A percentile compares a stretch with the other conserved stretches of the same genome.
Evolutionary conservation across 1,139 yeast genomes (phyloP).

Genomic region (Debaryomycetaceae sp.): DNA sequence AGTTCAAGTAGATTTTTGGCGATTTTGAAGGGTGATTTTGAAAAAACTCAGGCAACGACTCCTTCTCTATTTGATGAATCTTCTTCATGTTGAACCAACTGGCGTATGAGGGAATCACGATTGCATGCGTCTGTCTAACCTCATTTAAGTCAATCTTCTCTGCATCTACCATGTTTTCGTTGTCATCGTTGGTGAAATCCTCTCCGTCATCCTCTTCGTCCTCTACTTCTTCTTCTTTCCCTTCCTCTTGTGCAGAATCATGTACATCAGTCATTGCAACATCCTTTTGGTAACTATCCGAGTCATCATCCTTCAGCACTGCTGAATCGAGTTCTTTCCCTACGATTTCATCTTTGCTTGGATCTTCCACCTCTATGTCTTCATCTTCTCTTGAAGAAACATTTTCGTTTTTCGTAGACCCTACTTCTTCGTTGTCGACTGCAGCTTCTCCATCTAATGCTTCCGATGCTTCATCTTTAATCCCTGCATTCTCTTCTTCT

Average conservation of each 20-base stretch:
- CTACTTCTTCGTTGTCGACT: not conserved
- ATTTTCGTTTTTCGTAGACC: not conserved
- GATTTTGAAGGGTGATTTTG: conserved; percentile 77
- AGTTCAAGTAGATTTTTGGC: conserved; percentile 80
- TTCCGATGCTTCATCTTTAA: no score
- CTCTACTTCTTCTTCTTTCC: conserved; percentile 15
- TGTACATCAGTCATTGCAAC: not conserved
- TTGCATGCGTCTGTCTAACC: conserved; percentile 72
- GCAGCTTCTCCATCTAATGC: no score
- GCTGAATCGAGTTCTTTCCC: not conserved
- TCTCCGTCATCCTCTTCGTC: conserved; percentile 32
- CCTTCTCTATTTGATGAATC: conserved; percentile 60
- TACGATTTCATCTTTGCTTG: not conserved
- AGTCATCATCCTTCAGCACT: not conserved
- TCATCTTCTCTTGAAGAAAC: not conserved
- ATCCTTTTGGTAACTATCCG: conserved; percentile 1
- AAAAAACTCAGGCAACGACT: conserved; percentile 90
- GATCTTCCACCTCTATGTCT: not conserved
- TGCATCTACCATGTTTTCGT: conserved; percentile 26
- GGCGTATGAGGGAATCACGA: conserved; percentile 91
- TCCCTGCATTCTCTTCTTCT: conserved; percentile 8
- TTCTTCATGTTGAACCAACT: conserved; percentile 81
- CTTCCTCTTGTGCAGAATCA: not conserved
- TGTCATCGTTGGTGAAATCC: conserved; percentile 41
- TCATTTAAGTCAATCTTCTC: conserved; percentile 12